phyloP scores from a whole-genome alignment of 495 filamentous ascomycete species.

The Aspergillus sclerotioniger region DNA sequence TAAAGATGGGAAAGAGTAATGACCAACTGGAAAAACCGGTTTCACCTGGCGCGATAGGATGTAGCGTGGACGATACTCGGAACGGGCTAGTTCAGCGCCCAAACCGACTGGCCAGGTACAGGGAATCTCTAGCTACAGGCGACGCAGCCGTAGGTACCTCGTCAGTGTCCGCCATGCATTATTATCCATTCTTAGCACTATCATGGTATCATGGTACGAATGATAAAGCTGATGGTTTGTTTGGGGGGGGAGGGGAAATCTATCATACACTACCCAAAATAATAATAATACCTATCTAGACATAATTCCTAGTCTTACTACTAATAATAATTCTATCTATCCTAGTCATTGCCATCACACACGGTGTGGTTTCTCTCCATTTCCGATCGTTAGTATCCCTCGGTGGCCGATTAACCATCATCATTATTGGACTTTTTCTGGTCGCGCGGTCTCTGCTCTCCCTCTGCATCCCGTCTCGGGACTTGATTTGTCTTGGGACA shows the following conservation, averaged over 20 bases:
- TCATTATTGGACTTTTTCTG: neutral
- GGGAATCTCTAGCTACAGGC: neutral
- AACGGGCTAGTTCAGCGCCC: neutral
- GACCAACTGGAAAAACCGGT: slow-evolving; percentile 1
- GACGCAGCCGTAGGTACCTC: neutral
- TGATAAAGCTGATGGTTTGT: neutral
- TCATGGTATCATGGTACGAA: slow-evolving; percentile 1
- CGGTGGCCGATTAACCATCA: neutral
- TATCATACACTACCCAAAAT: too few relatives aligned
- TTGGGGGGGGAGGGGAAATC: neutral
- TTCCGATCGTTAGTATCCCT: neutral
- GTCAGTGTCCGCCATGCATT: neutral
- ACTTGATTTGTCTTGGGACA: slow-evolving; percentile 1
- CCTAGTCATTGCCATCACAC: neutral
- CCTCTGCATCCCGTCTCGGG: neutral
- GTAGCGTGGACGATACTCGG: slow-evolving; percentile 6
- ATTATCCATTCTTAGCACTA: neutral
- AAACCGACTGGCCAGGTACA: neutral
- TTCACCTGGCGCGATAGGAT: slow-evolving; percentile 1
- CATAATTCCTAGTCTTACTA: too few relatives aligned
- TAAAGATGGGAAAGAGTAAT: neutral
- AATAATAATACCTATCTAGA: too few relatives aligned
- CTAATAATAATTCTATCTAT: neutral
- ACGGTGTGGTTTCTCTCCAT: neutral
- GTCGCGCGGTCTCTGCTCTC: neutral